Conservation (phyloP, 805 yeast species). For the Sugiyamaella qingdaonensis region DNA sequence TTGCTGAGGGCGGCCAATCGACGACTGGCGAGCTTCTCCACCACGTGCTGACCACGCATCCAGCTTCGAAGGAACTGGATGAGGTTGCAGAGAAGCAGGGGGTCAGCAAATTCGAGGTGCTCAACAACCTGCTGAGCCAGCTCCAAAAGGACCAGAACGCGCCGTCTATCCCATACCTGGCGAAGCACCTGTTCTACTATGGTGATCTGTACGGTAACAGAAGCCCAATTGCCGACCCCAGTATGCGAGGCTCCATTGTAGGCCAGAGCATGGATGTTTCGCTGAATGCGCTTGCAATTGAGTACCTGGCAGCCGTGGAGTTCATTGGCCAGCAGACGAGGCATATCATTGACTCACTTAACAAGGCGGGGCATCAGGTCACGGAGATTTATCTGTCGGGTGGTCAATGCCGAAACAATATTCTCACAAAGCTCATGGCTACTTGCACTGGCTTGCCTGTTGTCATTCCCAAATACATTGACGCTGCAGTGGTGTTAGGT, state of each 20-base stretch:
- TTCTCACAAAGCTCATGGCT: constrained; percentile 84
- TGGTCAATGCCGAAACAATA: constrained; percentile 91
- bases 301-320: constrained; percentile 91
- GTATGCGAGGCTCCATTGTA: constrained; percentile 86
- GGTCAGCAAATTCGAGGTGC: constrained; percentile 73
- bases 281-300: constrained; percentile 76
- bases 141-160: constrained; percentile 53
- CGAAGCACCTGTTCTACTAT: constrained; percentile 82
- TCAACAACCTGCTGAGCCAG: constrained; percentile 70
- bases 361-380: constrained; percentile 70
- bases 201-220: constrained; percentile 97
- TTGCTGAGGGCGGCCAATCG: constrained; percentile 99
- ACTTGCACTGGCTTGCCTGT: constrained; percentile 91
- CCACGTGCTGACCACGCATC: constrained; percentile 82
- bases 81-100: constrained; percentile 57
- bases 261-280: constrained; percentile 92
- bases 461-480: constrained; percentile 89
- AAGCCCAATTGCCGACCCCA: constrained; percentile 94
- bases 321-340: constrained; percentile 97
- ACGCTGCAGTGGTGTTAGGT: constrained; percentile 96
- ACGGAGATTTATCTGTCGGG: constrained; percentile 84
- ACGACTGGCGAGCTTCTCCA: constrained; percentile 94
- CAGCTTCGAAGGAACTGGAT: constrained; percentile 73
- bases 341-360: constrained; percentile 87
- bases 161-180: constrained; percentile 74